Conservation (phyloP, 2,329 filamentous ascomycete genomes). For the Pyricularia pennisetigena region DNA sequence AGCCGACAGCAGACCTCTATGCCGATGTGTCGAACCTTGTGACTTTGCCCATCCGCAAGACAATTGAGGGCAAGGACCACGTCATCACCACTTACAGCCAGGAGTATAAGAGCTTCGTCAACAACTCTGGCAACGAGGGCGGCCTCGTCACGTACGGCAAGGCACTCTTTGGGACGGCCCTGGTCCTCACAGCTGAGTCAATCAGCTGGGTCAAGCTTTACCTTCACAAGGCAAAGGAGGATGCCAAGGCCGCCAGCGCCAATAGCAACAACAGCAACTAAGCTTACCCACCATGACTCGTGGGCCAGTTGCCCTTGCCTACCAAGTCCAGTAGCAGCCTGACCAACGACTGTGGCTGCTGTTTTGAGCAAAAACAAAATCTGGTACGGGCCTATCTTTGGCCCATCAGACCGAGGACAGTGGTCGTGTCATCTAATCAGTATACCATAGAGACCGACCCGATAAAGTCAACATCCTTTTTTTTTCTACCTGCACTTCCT, state of each 20-base stretch:
- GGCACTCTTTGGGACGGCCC: slow-evolving; percentile 56
- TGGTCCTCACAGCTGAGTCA: slow-evolving; percentile 58
- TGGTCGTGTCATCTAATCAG: neutral
- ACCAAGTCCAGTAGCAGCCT: neutral
- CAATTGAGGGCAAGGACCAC: slow-evolving; percentile 51
- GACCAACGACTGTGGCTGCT: neutral
- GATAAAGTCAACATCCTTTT: neutral
- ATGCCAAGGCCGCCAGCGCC: slow-evolving; percentile 43
- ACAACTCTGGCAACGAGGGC: slow-evolving; percentile 49
- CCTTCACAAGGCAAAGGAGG: slow-evolving; percentile 51
- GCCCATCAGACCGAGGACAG: neutral
- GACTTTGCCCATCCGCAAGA: slow-evolving; percentile 53
- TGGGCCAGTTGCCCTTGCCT: neutral
- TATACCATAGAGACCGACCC: neutral
- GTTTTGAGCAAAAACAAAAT: neutral
- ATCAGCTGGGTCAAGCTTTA: slow-evolving; percentile 50
- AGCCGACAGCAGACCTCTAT: slow-evolving; percentile 63
- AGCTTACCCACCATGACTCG: neutral
- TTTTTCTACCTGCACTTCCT: neutral
- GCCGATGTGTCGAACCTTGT: slow-evolving; percentile 52
- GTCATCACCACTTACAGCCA: slow-evolving; percentile 44
- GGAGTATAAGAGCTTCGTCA: slow-evolving; percentile 54
- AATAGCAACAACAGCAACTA: slow-evolving; percentile 21
- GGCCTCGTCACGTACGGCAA: slow-evolving; percentile 59
- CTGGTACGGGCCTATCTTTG: neutral